Conservation (phyloP, 1,284 basidiomycete genomes). For the Jaminaea rosea region DNA sequence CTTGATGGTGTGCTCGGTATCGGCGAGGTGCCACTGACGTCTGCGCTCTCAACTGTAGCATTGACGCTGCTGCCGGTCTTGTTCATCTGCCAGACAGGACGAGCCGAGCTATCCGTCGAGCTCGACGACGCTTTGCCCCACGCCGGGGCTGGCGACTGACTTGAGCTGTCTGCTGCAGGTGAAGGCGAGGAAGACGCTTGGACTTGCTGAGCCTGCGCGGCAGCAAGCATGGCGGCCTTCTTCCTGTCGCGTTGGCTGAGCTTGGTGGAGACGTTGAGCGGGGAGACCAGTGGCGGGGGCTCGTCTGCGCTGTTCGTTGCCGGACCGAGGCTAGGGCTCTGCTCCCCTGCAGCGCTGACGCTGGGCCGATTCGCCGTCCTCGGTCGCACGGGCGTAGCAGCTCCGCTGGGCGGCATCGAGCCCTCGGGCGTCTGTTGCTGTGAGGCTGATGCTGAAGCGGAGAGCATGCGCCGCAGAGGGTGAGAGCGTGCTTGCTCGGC, state of each 20-base stretch:
- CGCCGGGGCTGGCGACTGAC: neutral
- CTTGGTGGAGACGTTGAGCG: conserved; percentile 19
- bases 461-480: conserved; percentile 4
- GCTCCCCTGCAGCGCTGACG: too few relatives aligned
- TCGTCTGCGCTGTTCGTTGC: neutral
- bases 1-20: neutral
- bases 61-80: neutral
- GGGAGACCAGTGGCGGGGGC: neutral
- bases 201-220: too few relatives aligned
- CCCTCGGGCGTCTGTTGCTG: neutral
- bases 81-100: neutral
- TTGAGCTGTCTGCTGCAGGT: conserved; percentile 19
- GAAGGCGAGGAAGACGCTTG: conserved; percentile 4
- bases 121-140: neutral
- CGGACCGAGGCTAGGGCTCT: neutral
- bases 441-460: neutral
- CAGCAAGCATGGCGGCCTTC: conserved; percentile 10
- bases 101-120: neutral
- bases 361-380: too few relatives aligned
- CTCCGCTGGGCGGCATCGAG: neutral
- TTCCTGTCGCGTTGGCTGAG: conserved; percentile 43
- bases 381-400: neutral
- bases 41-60: neutral
- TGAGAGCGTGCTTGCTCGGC: conserved; percentile 43
- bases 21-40: neutral